A percentile compares a stretch with the other conserved stretches of the same genome.
phyloP scores from a whole-genome alignment of 441 rosid genomes.

The Lepidium campestre region DNA sequence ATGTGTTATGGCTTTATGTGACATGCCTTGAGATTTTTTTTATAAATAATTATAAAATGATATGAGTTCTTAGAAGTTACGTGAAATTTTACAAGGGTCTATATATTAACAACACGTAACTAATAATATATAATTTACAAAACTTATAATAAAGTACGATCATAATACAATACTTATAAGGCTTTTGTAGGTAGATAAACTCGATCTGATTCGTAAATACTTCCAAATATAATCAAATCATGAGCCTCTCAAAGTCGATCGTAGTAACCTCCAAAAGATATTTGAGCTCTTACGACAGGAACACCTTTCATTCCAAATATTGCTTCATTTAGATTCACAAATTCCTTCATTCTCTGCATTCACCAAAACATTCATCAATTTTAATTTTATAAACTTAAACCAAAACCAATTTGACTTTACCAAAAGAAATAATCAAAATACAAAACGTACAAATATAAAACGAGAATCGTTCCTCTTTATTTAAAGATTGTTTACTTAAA shows the following conservation, averaged over 20 bases:
- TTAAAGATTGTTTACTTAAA: background rate
- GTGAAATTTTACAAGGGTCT: conserved; percentile 2
- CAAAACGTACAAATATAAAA: conserved; percentile 6
- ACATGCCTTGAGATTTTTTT: background rate
- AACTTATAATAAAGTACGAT: background rate
- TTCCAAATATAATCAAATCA: background rate
- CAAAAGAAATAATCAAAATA: conserved; percentile 5
- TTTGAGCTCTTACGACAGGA: conserved; percentile 63
- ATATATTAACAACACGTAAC: background rate
- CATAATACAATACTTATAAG: conserved; percentile 13
- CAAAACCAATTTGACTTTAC: conserved; percentile 3
- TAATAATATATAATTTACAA: background rate
- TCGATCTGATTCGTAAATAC: conserved; percentile 1
- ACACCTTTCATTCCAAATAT: conserved; percentile 61
- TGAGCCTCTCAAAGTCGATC: conserved; percentile 45
- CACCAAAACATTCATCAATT: background rate
- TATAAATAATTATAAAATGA: background rate
- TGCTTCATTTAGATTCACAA: conserved; percentile 64
- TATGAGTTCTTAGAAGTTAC: background rate
- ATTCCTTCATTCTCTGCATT: conserved; percentile 64
- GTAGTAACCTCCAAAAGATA: conserved; percentile 70
- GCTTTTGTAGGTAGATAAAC: background rate
- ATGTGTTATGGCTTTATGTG: background rate
- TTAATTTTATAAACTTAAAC: too few relatives aligned
- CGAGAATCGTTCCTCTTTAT: background rate